These are phyloP conservation scores for Neospermospora avenae DNA, from an alignment of 2,329 filamentous ascomycete species.

Conservation along the genomic window DNA sequence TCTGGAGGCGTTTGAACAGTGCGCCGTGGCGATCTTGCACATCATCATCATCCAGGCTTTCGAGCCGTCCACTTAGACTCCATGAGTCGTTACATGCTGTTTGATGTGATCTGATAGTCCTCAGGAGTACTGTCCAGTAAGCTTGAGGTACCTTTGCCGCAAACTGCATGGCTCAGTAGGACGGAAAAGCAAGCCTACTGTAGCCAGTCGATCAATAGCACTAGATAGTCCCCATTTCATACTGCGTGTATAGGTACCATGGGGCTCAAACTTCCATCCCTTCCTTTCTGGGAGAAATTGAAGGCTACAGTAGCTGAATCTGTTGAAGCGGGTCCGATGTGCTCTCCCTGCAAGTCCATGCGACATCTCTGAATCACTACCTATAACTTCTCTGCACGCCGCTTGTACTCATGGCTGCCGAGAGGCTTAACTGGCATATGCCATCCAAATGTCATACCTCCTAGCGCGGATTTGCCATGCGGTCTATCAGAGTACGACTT, in stretches of 20 bases:
- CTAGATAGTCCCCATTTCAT: background rate
- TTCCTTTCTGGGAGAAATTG: background rate
- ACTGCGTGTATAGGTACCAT: slow-evolving; percentile 4
- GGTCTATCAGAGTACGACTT: slow-evolving; percentile 4
- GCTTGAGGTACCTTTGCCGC: background rate
- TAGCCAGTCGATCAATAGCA: slow-evolving; percentile 14
- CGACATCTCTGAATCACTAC: slow-evolving; percentile 5
- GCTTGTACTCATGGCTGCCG: slow-evolving; percentile 12
- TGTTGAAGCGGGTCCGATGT: slow-evolving; percentile 7
- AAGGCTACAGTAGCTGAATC: background rate
- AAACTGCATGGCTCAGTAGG: slow-evolving; percentile 2
- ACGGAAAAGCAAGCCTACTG: slow-evolving; percentile 11
- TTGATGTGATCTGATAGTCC: background rate
- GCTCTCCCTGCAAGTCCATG: slow-evolving; percentile 10
- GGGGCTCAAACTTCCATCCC: background rate
- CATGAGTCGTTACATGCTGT: background rate
- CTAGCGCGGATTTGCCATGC: slow-evolving; percentile 18
- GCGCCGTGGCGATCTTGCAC: background rate
- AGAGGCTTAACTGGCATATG: slow-evolving; percentile 26
- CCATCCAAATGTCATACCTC: slow-evolving; percentile 21
- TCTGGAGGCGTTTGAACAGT: background rate
- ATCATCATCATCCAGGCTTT: background rate
- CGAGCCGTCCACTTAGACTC: background rate
- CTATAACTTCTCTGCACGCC: slow-evolving; percentile 9
- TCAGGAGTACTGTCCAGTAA: background rate